These are phyloP conservation scores for Aspergillus thermomutatus DNA, from an alignment of 2,329 filamentous ascomycete species.

Conservation along the genomic window DNA sequence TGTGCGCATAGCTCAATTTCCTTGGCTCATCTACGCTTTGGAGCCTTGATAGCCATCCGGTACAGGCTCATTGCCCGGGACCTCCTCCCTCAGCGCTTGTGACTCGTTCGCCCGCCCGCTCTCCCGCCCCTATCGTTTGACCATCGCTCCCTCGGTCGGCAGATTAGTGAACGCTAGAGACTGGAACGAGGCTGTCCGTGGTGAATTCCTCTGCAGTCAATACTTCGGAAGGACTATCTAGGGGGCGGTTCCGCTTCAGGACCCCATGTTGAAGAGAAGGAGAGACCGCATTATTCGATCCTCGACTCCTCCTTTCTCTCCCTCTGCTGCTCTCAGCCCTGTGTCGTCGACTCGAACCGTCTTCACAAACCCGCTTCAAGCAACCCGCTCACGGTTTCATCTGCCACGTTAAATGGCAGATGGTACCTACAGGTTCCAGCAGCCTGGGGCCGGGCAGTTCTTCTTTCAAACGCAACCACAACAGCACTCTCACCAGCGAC, in stretches of 20 bases:
- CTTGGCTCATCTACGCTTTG: constrained; percentile 6
- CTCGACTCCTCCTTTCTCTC: constrained; percentile 34
- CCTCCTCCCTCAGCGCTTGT: constrained; percentile 17
- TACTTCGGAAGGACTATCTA: constrained; percentile 14
- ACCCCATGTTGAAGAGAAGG: constrained; percentile 50
- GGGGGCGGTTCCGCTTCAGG: constrained; percentile 34
- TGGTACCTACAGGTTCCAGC: constrained; percentile 54
- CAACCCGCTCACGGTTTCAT: constrained; percentile 40
- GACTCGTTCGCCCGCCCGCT: constrained; percentile 26
- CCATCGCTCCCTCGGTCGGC: constrained; percentile 10
- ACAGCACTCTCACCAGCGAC: constrained; percentile 42
- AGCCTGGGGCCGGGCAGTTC: constrained; percentile 52
- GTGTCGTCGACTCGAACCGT: constrained; percentile 19
- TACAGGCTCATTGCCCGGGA: constrained; percentile 13
- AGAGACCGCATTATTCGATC: constrained; percentile 39
- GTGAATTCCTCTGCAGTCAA: constrained; percentile 14
- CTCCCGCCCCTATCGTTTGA: constrained; percentile 21
- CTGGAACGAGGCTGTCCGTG: constrained; percentile 11
- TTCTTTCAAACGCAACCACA: constrained; percentile 45
- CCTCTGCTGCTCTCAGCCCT: constrained; percentile 22
- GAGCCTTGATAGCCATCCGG: constrained; percentile 11
- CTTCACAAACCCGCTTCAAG: constrained; percentile 25
- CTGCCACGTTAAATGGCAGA: constrained; percentile 54
- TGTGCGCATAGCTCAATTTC: constrained; percentile 10
- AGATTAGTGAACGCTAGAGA: constrained; percentile 5